Evolutionary conservation across 768 basidiomycete species (phyloP).

Genomic region (Trametes maxima): DNA sequence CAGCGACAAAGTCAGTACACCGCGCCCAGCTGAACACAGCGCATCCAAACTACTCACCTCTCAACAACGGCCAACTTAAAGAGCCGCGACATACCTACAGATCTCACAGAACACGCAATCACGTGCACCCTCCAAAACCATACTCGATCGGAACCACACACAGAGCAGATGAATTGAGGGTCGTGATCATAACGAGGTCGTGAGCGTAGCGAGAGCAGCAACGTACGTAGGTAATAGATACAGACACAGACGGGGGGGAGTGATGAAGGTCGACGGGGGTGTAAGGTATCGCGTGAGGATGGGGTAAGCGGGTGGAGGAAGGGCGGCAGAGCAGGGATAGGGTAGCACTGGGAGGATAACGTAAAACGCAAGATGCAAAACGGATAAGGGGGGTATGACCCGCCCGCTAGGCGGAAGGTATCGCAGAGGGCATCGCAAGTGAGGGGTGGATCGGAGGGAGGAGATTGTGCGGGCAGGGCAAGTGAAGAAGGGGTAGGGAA

Average conservation of each 20-base stretch:
- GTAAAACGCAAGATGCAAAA: too few relatives aligned
- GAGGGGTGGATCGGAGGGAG: neutral
- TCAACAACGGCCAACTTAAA: neutral
- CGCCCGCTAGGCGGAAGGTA: neutral
- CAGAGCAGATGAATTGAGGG: slow-evolving; percentile 9
- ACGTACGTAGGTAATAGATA: slow-evolving; percentile 16
- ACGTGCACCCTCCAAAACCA: too few relatives aligned
- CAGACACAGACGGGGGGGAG: neutral
- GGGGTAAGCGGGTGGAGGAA: neutral
- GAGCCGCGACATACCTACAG: neutral
- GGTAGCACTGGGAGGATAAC: too few relatives aligned
- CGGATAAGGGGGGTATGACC: too few relatives aligned
- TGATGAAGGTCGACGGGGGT: neutral
- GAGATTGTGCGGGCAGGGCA: neutral
- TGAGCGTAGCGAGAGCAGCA: slow-evolving; percentile 23
- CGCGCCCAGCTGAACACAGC: too few relatives aligned
- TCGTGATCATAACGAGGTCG: slow-evolving; percentile 25
- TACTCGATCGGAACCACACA: neutral
- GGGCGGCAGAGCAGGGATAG: neutral
- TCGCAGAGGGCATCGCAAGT: slow-evolving; percentile 6
- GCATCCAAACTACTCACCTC: too few relatives aligned
- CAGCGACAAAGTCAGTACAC: too few relatives aligned
- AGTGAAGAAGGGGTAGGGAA: neutral
- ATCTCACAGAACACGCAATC: neutral
- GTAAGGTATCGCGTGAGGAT: neutral